Evolutionary conservation across 768 basidiomycete genomes (phyloP).

Genomic region (Mycena rosella): DNA sequence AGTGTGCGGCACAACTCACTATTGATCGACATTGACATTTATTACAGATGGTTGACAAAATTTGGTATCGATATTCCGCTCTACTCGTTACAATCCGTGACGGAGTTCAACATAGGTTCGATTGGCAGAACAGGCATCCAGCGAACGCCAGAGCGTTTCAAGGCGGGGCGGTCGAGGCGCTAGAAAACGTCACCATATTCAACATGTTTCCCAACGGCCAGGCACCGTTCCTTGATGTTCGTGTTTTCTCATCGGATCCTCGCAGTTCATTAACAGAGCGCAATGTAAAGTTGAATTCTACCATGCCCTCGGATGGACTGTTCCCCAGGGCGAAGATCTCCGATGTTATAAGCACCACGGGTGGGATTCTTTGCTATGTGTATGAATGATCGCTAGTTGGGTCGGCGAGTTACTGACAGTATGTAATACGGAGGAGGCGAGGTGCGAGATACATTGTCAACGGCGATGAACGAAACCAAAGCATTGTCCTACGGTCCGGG

Average conservation of each 20-base stretch:
- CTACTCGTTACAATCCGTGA: too few species aligned
- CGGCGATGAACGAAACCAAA: too few species aligned
- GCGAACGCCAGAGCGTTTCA: conserved; percentile 43
- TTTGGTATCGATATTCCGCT: conserved; percentile 44
- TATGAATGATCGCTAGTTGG: conserved; percentile 2
- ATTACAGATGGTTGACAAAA: conserved; percentile 50
- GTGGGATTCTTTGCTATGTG: background rate
- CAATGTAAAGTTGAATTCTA: conserved; percentile 33
- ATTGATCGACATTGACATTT: background rate
- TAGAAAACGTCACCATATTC: conserved; percentile 40
- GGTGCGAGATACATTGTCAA: too few species aligned
- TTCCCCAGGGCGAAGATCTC: background rate
- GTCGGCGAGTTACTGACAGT: too few species aligned
- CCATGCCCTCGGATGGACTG: conserved; percentile 36
- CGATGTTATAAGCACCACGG: conserved; percentile 10
- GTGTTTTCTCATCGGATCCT: background rate
- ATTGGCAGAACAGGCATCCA: conserved; percentile 47
- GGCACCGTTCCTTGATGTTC: conserved; percentile 36
- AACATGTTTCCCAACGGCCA: conserved; percentile 43
- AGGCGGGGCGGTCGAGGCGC: conserved; percentile 47
- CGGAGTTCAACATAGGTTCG: conserved; percentile 37
- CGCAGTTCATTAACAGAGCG: background rate
- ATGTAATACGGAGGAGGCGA: too few species aligned
- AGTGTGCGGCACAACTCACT: background rate
- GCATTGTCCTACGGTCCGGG: too few species aligned